Conservation (phyloP, 1,139 yeast species). For the Debaryomyces robertsiae region DNA sequence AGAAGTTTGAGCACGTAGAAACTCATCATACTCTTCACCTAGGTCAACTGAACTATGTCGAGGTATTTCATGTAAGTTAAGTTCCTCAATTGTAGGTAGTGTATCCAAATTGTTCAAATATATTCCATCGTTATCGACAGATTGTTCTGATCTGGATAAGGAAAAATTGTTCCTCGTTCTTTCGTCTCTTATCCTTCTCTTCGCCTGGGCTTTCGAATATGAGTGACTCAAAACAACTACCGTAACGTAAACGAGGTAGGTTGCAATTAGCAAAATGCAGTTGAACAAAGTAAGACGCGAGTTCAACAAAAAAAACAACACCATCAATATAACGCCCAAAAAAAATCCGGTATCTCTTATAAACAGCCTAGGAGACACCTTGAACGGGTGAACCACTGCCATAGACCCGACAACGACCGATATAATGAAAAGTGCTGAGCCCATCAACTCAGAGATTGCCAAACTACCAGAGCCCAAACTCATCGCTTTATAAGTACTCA, state of each 20-base stretch:
- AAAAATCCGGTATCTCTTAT: conserved; percentile 60
- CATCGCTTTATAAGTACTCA: conserved; percentile 83
- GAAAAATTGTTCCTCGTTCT: conserved; percentile 33
- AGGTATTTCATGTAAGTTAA: conserved; percentile 22
- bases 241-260: conserved; percentile 58
- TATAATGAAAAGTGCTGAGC: conserved; percentile 80
- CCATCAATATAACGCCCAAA: conserved; percentile 43
- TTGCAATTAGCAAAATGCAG: conserved; percentile 49
- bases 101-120: conserved; percentile 26
- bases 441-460: conserved; percentile 86
- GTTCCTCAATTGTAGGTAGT: conserved; percentile 38
- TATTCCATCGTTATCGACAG: conserved; percentile 19
- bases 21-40: conserved; percentile 17
- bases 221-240: conserved; percentile 41
- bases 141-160: conserved; percentile 2
- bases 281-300: conserved; percentile 48
- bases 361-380: conserved; percentile 52
- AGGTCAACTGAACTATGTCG: conserved; percentile 1
- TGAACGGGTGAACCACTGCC: conserved; percentile 68
- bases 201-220: conserved; percentile 22
- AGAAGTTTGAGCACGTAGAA: conserved; percentile 14
- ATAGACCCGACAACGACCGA: conserved; percentile 76
- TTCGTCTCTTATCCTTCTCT: conserved; percentile 25
- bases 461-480: conserved; percentile 64
- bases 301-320: conserved; percentile 44